phyloP scores from a whole-genome alignment of 495 filamentous ascomycete genomes.

The Trichoderma gamsii region DNA sequence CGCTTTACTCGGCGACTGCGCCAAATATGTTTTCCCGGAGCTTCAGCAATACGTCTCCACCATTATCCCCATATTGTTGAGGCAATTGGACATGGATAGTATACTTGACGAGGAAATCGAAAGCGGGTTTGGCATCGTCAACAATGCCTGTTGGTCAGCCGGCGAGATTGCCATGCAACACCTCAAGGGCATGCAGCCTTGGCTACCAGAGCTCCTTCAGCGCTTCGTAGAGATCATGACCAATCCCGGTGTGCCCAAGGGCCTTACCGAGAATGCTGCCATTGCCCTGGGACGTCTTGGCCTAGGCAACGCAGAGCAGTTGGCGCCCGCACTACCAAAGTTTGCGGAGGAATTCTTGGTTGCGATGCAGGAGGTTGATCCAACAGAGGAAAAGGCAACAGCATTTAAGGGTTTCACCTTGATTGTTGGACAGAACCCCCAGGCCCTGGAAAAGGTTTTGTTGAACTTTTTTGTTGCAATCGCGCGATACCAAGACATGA shows the following conservation, averaged over 20 bases:
- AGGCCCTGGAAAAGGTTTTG: conserved; percentile 83
- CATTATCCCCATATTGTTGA: conserved; percentile 72
- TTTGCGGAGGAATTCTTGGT: conserved; percentile 77
- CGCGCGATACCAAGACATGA: conserved; percentile 62
- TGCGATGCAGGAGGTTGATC: conserved; percentile 76
- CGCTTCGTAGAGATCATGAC: conserved; percentile 71
- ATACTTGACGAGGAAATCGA: conserved; percentile 67
- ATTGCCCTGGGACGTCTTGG: conserved; percentile 89
- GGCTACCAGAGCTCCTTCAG: conserved; percentile 67
- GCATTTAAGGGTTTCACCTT: conserved; percentile 86
- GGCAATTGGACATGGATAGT: conserved; percentile 76
- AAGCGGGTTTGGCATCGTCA: conserved; percentile 81
- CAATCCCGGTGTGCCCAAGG: conserved; percentile 78
- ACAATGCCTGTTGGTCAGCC: conserved; percentile 97
- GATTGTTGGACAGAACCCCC: conserved; percentile 78
- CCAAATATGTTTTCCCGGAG: conserved; percentile 87
- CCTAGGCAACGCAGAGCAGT: conserved; percentile 65
- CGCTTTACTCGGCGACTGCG: conserved; percentile 90
- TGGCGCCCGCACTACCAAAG: conserved; percentile 74
- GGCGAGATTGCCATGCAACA: conserved; percentile 89
- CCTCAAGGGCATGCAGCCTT: conserved; percentile 64
- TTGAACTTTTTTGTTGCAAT: conserved; percentile 80
- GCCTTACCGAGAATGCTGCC: conserved; percentile 89
- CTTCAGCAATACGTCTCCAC: conserved; percentile 65
- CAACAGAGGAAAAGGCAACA: conserved; percentile 90